Evolutionary conservation across 2,329 filamentous ascomycete genomes (phyloP).

Genomic region (Fonsecaea multimorphosa): DNA sequence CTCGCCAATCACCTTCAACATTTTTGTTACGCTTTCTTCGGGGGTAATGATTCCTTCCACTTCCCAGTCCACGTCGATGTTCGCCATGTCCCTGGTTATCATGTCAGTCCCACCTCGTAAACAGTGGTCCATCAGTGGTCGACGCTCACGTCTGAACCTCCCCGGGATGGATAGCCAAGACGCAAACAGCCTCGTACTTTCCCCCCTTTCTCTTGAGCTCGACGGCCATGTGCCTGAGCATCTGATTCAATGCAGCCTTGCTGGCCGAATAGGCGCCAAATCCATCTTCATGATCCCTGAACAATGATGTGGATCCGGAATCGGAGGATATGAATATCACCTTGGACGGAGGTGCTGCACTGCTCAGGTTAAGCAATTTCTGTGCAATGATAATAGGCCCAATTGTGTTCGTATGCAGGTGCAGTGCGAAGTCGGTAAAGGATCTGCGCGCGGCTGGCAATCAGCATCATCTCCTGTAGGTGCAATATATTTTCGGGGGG

Average conservation of each 20-base stretch:
- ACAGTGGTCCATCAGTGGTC: neutral
- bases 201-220: constrained; percentile 60
- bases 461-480: constrained; percentile 7
- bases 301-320: constrained; percentile 59
- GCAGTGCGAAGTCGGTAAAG: constrained; percentile 60
- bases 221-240: constrained; percentile 61
- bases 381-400: constrained; percentile 64
- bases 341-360: constrained; percentile 55
- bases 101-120: constrained; percentile 2
- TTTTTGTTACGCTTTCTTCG: constrained; percentile 57
- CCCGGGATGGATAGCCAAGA: constrained; percentile 64
- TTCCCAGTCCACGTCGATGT: constrained; percentile 59
- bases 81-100: constrained; percentile 57
- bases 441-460: constrained; percentile 47
- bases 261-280: constrained; percentile 64
- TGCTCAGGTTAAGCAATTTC: constrained; percentile 55
- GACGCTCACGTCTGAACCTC: constrained; percentile 58
- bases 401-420: constrained; percentile 64
- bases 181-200: constrained; percentile 42
- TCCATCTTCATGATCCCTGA: constrained; percentile 63
- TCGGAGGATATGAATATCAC: constrained; percentile 65
- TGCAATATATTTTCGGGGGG: neutral
- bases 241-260: constrained; percentile 64
- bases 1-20: constrained; percentile 59
- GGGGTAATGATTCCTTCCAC: constrained; percentile 60